Base-by-base conservation (phyloP, 805 yeast genomes). In the Wickerhamiella cacticola region DNA sequence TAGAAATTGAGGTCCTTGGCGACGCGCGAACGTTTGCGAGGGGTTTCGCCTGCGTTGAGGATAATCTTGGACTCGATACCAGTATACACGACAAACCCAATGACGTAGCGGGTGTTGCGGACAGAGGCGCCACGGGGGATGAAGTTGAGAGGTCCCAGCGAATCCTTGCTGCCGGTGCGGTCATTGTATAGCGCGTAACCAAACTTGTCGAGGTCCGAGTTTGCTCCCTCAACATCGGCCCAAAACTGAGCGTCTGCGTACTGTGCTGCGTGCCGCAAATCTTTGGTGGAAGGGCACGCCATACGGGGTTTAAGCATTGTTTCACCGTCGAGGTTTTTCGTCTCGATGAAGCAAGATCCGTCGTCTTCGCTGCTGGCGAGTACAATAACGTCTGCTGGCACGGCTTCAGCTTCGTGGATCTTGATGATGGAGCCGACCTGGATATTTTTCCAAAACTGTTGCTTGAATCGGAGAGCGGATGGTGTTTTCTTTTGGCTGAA, bases 11-110 rank as follows among this genome's bases (percentile, higher is more conserved):
- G 72, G 59, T 81, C 83, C 43, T 74, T 68, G 2, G 89, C 72
- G 45, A 83, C 78, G 56, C 73, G 72, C 12, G 84, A 77, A 33
- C 76, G 73, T 60, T 83, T 83, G 2, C 82, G 78, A 8, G 94
- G 94, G 0, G 94, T 82, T 22, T 75, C 69, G 46, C 94, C 94
- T 2, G 89, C 74, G 60, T 84, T 83, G 50, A 83, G 67, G 82
- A 82, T 79, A 52, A 83, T 80, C 63, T 83, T 84, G 5, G 89
- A 73, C 53, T 83, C 92, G 23, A 63, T 61, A 45, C 94, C 94
- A 2, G 94, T 82, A 60, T 79, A 82, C 18, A 80, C 67, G 3
- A 79, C 88, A 22, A 78, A 62, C 15, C 89, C 87, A 46, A 83
- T 68, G 2, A 71, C 83, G 86, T 88, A 84, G 50, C 76, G 74